phyloP scores from a whole-genome alignment of 73 alveolate species.

The Stentor coeruleus region DNA sequence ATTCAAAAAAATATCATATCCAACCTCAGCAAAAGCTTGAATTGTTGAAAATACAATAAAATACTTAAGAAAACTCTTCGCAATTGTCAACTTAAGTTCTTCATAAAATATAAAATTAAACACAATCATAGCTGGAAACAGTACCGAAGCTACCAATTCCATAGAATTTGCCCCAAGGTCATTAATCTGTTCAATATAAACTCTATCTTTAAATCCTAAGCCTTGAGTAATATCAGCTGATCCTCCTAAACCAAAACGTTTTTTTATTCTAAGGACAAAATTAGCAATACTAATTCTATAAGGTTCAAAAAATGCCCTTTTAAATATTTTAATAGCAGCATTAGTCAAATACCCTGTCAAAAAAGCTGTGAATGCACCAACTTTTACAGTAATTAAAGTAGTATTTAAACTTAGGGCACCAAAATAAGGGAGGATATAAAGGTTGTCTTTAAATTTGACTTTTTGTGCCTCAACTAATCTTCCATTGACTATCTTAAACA shows the following conservation, averaged over 20 bases:
- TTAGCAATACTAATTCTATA: not conserved
- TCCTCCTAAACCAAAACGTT: not conserved
- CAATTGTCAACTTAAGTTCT: not conserved
- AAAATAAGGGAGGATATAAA: constrained; percentile 4
- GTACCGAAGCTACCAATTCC: not conserved
- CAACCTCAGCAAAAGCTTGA: constrained; percentile 20
- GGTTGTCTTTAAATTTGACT: not conserved
- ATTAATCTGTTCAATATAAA: constrained; percentile 10
- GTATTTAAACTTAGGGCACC: constrained; percentile 15
- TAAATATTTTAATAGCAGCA: not conserved
- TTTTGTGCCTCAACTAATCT: not conserved
- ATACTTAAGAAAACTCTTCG: not conserved
- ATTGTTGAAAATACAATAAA: not conserved
- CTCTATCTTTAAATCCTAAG: constrained; percentile 10
- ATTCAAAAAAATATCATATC: constrained; percentile 17
- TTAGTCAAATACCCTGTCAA: constrained; percentile 17
- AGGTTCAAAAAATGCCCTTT: constrained; percentile 16
- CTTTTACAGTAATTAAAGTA: constrained; percentile 9
- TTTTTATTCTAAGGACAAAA: not conserved
- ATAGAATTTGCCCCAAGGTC: not conserved
- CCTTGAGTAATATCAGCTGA: not conserved
- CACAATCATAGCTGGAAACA: constrained; percentile 3
- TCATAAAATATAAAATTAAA: constrained; percentile 8
- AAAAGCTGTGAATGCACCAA: constrained; percentile 17
- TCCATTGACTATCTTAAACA: not conserved